Base-by-base conservation (phyloP, 2,329 filamentous ascomycete genomes). In the Apiospora aurea region DNA sequence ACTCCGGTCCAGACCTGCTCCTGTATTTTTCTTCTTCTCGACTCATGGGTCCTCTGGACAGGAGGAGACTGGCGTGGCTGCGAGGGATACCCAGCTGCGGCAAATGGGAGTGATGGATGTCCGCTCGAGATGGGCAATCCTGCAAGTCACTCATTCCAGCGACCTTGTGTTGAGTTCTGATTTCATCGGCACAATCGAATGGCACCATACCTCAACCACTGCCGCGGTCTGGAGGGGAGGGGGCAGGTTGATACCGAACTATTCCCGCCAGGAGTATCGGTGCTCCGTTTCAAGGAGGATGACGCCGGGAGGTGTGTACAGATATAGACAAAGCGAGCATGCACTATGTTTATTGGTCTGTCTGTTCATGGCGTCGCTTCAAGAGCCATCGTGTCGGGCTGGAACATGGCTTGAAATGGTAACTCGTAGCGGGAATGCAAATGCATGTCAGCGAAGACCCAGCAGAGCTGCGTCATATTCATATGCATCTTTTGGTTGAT, bases 381-480 rank as follows among this genome's bases (percentile, higher is more conserved):
- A 64, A 18, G 7, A 41, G 13, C 57, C 57, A 41, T 14, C 11
- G 57, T 14, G 10, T 64, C 18, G 57, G 29, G n/a, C 41, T 13
- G 6, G n/a, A 29, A 16, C 21, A 41, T 4, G 13, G n/a, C 34
- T 24, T 34, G n/a, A 64, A 41, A 41, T n/a, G 57, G 57, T 38
- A 64, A 13, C 18, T 64, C 57, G 18, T 64, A 64, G 57, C 57
- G 57, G 26, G 29, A 61, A 61, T 61, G 53, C 53, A 34, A 38
- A 61, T 21, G 29, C 53, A 38, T n/a, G 29, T 34, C 34, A 38
- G 29, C 29, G n/a, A 7, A 61, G 29, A 61, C 10, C 8, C 29
- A 38, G 38, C 8, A 16, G 53, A 38, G 53, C 6, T 61, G 53
- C 53, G 53, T 61, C 53, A 38, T 38, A 6, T 5, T 61, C 53